phyloP scores from a whole-genome alignment of 2,329 filamentous ascomycete species.

The Fusarium euwallaceae region DNA sequence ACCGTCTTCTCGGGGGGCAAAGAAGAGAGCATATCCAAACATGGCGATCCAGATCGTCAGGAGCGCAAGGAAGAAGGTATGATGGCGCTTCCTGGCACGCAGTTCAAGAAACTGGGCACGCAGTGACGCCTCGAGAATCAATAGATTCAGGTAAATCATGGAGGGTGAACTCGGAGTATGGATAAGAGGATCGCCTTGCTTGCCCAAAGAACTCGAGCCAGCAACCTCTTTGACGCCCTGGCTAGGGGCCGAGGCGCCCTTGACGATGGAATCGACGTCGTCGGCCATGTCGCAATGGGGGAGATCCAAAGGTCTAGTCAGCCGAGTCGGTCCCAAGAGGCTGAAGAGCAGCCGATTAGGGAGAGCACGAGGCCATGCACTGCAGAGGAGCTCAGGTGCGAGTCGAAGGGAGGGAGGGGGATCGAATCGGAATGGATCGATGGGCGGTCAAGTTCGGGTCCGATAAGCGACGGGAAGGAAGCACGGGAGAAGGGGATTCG shows the following conservation, averaged over 20 bases:
- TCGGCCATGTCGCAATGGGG: slow-evolving; percentile 65
- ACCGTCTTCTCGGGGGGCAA: slow-evolving; percentile 96
- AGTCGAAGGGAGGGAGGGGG: slow-evolving; percentile 9
- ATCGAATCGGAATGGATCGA: slow-evolving; percentile 10
- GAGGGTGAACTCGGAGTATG: slow-evolving; percentile 90
- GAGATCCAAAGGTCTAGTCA: not conserved
- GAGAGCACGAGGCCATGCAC: slow-evolving; percentile 42
- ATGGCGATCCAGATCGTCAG: slow-evolving; percentile 84
- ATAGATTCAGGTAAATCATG: slow-evolving; percentile 97
- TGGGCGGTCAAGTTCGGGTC: slow-evolving; percentile 18
- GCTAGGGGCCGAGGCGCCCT: slow-evolving; percentile 81
- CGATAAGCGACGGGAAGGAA: slow-evolving; percentile 19
- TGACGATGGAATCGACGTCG: slow-evolving; percentile 89
- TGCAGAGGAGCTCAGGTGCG: slow-evolving; percentile 4
- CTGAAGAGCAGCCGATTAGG: slow-evolving; percentile 43
- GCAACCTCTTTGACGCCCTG: slow-evolving; percentile 59
- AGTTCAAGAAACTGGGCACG: slow-evolving; percentile 94
- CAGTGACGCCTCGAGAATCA: slow-evolving; percentile 95
- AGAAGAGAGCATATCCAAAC: slow-evolving; percentile 91
- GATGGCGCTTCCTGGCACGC: slow-evolving; percentile 87
- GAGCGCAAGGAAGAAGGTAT: slow-evolving; percentile 90
- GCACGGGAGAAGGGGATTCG: slow-evolving; percentile 16
- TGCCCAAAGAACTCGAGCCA: slow-evolving; percentile 58
- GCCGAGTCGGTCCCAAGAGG: slow-evolving; percentile 23
- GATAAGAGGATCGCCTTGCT: slow-evolving; percentile 77